Base-by-base conservation (phyloP, 768 basidiomycete genomes). In the Mycena amicta region DNA sequence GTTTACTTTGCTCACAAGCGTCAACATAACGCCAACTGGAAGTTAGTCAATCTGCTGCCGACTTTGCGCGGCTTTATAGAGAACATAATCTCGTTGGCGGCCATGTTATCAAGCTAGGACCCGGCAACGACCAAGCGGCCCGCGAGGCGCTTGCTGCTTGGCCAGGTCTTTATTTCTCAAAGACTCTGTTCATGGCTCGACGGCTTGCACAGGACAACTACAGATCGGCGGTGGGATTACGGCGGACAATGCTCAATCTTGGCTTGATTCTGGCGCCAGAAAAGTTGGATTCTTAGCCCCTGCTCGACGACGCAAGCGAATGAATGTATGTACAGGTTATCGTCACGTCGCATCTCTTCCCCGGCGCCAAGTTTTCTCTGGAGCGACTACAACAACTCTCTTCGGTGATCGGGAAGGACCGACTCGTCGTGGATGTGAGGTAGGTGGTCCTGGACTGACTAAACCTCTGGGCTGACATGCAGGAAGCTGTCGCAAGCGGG, bases 271-370 rank as follows among this genome's bases (percentile, higher is more conserved):
- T 2, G 96, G 96, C 4, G 97, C 97, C 18, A 89, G 88, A 70
- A 98, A 99, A 81, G 96, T 74, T 37, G 8, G 52, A 50, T 33
- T n/a, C n/a, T n/a, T n/a, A n/a, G n/a, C n/a, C n/a, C n/a, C n/a
- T n/a, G n/a, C n/a, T n/a, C n/a, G n/a, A n/a, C n/a, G n/a, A n/a
- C n/a, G n/a, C n/a, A n/a, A n/a, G n/a, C n/a, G n/a, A 27, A 55
- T 56, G 29, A 54, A 53, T 46, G 52, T 56, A 13, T 39, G n/a
- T 47, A 4, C 66, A 98, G 95, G 87, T 98, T 64, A 98, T 99
- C 53, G 91, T 99, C n/a, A 99, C 97, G 3, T 97, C 95, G 13
- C 93, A 88, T 73, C 85, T 99, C 41, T 99, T 99, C 62, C 95
- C 97, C 0, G 71, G 74, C n/a, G 88, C 79, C 2, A 85, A 80